These are phyloP conservation scores for Evansstolkia leycettana DNA, from an alignment of 495 filamentous ascomycete genomes.

Conservation along the genomic window DNA sequence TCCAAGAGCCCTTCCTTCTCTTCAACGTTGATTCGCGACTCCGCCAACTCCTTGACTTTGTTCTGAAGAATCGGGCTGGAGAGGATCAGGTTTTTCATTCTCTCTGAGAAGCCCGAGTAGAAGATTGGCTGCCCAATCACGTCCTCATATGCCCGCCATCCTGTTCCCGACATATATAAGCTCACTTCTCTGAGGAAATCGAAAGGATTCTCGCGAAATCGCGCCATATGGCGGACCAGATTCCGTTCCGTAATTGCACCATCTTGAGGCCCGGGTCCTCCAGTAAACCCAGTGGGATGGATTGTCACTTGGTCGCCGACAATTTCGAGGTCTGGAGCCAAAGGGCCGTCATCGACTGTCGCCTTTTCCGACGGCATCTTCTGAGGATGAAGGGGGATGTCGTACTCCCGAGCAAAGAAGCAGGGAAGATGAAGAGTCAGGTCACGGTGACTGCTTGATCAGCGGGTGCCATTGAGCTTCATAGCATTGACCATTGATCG, in stretches of 20 bases:
- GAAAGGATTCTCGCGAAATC: slow-evolving; percentile 59
- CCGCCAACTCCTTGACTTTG: slow-evolving; percentile 67
- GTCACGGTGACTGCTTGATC: too few relatives aligned
- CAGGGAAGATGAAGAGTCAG: too few relatives aligned
- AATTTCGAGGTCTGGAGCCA: slow-evolving; percentile 75
- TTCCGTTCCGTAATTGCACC: slow-evolving; percentile 48
- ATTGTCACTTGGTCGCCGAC: slow-evolving; percentile 67
- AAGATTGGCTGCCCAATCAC: slow-evolving; percentile 86
- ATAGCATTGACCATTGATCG: too few relatives aligned
- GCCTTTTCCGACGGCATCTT: slow-evolving; percentile 27
- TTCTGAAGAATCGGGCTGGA: slow-evolving; percentile 59
- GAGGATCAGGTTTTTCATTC: slow-evolving; percentile 69
- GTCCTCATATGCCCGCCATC: slow-evolving; percentile 88
- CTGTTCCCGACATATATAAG: slow-evolving; percentile 76
- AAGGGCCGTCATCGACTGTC: slow-evolving; percentile 17
- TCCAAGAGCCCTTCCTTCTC: slow-evolving; percentile 59
- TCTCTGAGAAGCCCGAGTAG: slow-evolving; percentile 82
- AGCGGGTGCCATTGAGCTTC: too few relatives aligned
- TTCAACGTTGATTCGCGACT: slow-evolving; percentile 58
- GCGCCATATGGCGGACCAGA: slow-evolving; percentile 69
- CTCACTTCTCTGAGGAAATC: slow-evolving; percentile 89
- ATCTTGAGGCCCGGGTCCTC: slow-evolving; percentile 26
- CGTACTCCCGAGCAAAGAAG: too few relatives aligned
- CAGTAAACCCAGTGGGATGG: slow-evolving; percentile 59
- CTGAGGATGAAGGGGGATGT: background rate